These are phyloP conservation scores for Astrocystis sublimbata DNA, from an alignment of 495 filamentous ascomycete species.

Conservation along the genomic window DNA sequence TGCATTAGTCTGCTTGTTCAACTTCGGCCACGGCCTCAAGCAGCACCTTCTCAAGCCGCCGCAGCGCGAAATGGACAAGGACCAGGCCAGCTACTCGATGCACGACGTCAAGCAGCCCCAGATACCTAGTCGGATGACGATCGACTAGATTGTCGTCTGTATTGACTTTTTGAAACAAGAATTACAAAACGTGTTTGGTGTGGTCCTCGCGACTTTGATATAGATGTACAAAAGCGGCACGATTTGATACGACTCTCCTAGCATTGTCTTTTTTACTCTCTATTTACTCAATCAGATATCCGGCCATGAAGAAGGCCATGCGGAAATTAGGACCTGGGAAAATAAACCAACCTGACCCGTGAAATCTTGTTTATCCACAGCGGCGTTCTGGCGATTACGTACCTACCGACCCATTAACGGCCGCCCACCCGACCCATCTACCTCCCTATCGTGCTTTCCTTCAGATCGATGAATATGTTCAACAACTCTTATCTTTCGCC, in stretches of 20 bases:
- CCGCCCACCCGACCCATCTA: too few relatives aligned
- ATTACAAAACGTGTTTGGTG: too few relatives aligned
- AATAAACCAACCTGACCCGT: too few relatives aligned
- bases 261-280: too few relatives aligned
- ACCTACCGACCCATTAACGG: background rate
- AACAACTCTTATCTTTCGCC: background rate
- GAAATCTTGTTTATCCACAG: too few relatives aligned
- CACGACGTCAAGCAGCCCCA: constrained; percentile 58
- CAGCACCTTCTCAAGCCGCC: constrained; percentile 71
- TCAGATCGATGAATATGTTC: background rate
- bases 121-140: constrained; percentile 77
- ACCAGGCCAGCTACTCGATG: constrained; percentile 69
- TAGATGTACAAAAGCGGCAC: constrained; percentile 36
- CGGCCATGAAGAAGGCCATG: constrained; percentile 17
- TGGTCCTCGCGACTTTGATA: constrained; percentile 13
- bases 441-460: background rate
- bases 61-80: constrained; percentile 68
- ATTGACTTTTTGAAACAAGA: background rate
- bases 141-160: constrained; percentile 70
- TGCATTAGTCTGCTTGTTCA: constrained; percentile 79
- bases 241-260: constrained; percentile 34
- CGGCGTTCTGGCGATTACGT: constrained; percentile 19
- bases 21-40: constrained; percentile 91
- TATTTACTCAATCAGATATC: constrained; percentile 30
- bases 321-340: constrained; percentile 1